Percentiles rank a stretch among this genome's conserved stretches.
Evolutionary conservation across 257 asterid species (phyloP).

Genomic region (Fraxinus anomala): DNA sequence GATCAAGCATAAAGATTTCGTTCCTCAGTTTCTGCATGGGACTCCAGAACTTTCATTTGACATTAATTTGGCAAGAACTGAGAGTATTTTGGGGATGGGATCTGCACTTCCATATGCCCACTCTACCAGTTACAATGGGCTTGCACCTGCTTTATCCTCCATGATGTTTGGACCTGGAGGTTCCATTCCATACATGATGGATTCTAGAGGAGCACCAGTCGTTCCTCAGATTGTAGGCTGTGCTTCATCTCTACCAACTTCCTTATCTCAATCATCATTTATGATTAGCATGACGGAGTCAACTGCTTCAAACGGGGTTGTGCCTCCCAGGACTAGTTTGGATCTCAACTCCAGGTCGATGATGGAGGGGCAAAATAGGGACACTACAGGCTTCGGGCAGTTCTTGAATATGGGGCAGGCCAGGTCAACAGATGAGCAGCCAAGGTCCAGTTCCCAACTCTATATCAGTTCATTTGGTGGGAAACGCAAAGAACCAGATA

Average conservation of each 20-base stretch:
- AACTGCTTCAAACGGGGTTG: conserved; percentile 51
- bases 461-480: conserved; percentile 44
- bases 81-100: conserved; percentile 52
- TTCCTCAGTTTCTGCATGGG: conserved; percentile 45
- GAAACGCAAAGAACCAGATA: conserved; percentile 75
- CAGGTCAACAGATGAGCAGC: conserved; percentile 48
- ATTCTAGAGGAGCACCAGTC: conserved; percentile 70
- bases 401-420: conserved; percentile 43
- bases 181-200: conserved; percentile 72
- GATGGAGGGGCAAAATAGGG: conserved; percentile 49
- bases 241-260: conserved; percentile 45
- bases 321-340: conserved; percentile 53
- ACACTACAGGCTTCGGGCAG: conserved; percentile 48
- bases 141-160: conserved; percentile 43
- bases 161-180: conserved; percentile 54
- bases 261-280: conserved; percentile 61
- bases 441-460: conserved; percentile 43
- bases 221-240: conserved; percentile 64
- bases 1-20: conserved; percentile 45
- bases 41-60: conserved; percentile 49
- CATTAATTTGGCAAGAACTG: conserved; percentile 37
- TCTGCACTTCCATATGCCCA: conserved; percentile 46
- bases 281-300: conserved; percentile 46
- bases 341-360: conserved; percentile 58
- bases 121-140: conserved; percentile 51